These are phyloP conservation scores for Apiotrichum brassicae DNA, from an alignment of 1,284 basidiomycete genomes.

Conservation along the genomic window DNA sequence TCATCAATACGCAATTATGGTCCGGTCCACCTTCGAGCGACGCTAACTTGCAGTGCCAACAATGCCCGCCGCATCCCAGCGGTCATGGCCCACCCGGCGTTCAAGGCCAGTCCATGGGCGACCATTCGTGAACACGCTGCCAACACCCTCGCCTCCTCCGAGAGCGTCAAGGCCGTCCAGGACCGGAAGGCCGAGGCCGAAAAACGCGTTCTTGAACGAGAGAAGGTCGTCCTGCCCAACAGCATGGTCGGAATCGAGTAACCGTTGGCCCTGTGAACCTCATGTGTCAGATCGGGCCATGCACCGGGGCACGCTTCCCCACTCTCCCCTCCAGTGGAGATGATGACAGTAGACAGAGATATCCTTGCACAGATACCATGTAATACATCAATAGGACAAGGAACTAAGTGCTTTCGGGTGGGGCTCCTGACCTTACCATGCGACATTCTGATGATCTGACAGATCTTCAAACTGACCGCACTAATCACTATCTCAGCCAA, in stretches of 20 bases:
- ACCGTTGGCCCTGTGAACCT: not conserved
- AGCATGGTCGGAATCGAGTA: conserved; percentile 16
- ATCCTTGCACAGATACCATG: conserved; percentile 2
- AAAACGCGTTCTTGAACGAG: not conserved
- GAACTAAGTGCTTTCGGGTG: no score
- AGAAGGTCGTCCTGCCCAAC: not conserved
- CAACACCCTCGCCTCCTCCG: conserved; percentile 35
- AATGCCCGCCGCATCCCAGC: conserved; percentile 38
- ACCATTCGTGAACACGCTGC: conserved; percentile 44
- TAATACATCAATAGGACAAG: not conserved
- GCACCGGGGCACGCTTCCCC: no score
- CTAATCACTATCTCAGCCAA: no score
- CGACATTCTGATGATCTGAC: not conserved
- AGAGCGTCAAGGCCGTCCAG: conserved; percentile 8
- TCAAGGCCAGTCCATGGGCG: conserved; percentile 44
- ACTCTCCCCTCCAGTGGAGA: no score
- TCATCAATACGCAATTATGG: no score
- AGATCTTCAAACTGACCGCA: not conserved
- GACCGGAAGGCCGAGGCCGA: conserved; percentile 5
- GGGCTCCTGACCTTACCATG: no score
- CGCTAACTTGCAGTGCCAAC: conserved; percentile 26
- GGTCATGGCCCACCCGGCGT: conserved; percentile 41
- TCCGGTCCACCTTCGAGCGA: no score
- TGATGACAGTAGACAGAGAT: not conserved
- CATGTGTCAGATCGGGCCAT: no score